Percentiles rank a stretch among this genome's conserved stretches.
These are phyloP conservation scores for Globisporangium cylindrosporum DNA, from an alignment of 352 stramenopile genomes.

Conservation along the genomic window DNA sequence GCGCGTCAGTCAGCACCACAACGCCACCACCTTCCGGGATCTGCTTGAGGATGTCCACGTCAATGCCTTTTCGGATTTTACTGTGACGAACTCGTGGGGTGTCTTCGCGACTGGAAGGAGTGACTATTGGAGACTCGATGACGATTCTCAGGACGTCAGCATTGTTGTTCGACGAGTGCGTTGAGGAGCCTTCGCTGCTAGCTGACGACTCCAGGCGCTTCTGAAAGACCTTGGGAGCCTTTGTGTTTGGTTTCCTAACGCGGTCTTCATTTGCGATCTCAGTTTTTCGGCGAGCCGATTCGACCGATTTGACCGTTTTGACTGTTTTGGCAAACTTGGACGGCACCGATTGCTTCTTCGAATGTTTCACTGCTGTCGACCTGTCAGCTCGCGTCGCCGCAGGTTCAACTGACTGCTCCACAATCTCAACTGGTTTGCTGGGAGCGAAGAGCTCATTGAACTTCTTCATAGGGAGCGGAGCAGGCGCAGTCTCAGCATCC, in stretches of 20 bases:
- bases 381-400: neutral
- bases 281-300: neutral
- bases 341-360: neutral
- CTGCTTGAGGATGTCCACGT: constrained; percentile 18
- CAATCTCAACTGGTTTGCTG: neutral
- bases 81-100: neutral
- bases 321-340: neutral
- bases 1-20: constrained; percentile 19
- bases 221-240: neutral
- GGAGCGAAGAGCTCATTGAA: constrained; percentile 1
- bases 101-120: neutral
- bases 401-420: too few relatives aligned
- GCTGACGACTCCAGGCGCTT: neutral
- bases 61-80: neutral
- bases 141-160: neutral
- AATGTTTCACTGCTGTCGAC: neutral
- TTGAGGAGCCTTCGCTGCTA: neutral
- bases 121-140: neutral
- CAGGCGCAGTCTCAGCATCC: neutral
- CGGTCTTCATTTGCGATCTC: neutral
- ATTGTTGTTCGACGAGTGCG: neutral
- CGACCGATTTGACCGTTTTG: neutral
- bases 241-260: neutral
- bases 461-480: neutral
- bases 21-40: constrained; percentile 19